Conservation (phyloP, 345 rosid species). For the Ricinus communis region DNA sequence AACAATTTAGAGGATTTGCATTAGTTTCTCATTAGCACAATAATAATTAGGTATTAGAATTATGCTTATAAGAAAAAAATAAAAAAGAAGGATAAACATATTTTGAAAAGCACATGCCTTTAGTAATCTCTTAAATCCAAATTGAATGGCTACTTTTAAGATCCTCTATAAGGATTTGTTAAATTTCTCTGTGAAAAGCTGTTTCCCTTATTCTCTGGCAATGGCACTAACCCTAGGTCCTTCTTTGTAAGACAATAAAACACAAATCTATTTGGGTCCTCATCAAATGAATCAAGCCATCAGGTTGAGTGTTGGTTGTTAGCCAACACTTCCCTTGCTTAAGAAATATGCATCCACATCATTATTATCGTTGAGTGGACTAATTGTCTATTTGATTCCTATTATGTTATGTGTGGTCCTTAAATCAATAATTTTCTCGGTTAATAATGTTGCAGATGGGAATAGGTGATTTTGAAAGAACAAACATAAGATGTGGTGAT, state of each 20-base stretch:
- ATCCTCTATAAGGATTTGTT: too few relatives aligned
- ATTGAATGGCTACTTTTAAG: too few relatives aligned
- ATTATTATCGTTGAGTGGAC: background rate
- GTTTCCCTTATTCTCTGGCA: background rate
- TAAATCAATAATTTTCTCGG: slow-evolving; percentile 13
- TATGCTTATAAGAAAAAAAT: too few relatives aligned
- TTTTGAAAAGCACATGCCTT: too few relatives aligned
- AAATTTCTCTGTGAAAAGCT: background rate
- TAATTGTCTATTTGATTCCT: background rate
- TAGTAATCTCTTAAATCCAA: too few relatives aligned
- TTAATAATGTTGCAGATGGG: slow-evolving; percentile 54
- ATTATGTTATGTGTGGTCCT: background rate
- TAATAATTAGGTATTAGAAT: too few relatives aligned
- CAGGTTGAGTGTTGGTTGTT: slow-evolving; percentile 4
- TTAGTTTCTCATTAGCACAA: too few relatives aligned
- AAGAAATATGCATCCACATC: background rate
- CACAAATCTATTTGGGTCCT: background rate
- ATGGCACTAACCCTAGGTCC: slow-evolving; percentile 16
- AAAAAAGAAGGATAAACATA: too few relatives aligned
- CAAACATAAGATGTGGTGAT: slow-evolving; percentile 59
- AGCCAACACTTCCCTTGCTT: background rate
- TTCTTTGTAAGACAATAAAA: background rate
- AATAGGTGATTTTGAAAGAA: slow-evolving; percentile 56
- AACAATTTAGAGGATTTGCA: background rate
- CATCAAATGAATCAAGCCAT: background rate